Percentiles rank a stretch among this genome's conserved stretches.
Conservation (phyloP, 2,329 filamentous ascomycete genomes). For the Monilinia aucupariae region DNA sequence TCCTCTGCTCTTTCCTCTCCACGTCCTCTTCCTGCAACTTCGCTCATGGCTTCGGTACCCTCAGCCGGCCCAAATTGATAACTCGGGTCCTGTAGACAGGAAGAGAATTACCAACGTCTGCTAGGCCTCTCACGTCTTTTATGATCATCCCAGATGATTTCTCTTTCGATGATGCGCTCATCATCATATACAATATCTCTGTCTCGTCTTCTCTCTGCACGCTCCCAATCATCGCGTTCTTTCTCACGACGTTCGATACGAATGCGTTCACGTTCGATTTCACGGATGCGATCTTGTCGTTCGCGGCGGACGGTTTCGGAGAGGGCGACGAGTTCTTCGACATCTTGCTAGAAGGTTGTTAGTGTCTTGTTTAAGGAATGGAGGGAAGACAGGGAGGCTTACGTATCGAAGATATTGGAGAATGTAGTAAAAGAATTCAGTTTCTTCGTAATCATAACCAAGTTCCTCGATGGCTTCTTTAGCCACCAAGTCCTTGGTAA, state of each 20-base stretch:
- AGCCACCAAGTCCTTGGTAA: constrained; percentile 85
- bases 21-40: background rate
- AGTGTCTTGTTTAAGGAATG: constrained; percentile 28
- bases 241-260: constrained; percentile 48
- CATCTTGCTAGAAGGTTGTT: constrained; percentile 63
- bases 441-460: constrained; percentile 88
- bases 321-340: constrained; percentile 74
- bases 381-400: constrained; percentile 38
- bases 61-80: background rate
- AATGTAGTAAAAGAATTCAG: constrained; percentile 82
- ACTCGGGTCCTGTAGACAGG: background rate
- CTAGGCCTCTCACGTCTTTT: constrained; percentile 12
- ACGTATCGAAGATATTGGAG: constrained; percentile 87
- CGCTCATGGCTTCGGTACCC: background rate
- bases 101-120: constrained; percentile 10
- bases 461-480: constrained; percentile 79
- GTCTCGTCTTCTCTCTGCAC: constrained; percentile 28
- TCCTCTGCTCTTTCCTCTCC: background rate
- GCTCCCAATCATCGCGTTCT: constrained; percentile 37
- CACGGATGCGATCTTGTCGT: constrained; percentile 47
- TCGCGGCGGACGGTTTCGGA: constrained; percentile 74
- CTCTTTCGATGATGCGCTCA: constrained; percentile 61
- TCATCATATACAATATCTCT: constrained; percentile 46
- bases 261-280: constrained; percentile 51
- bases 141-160: constrained; percentile 55